These are phyloP conservation scores for Papilionanthe hybrid DNA, from an alignment of 116 monocot species.

Conservation along the genomic window DNA sequence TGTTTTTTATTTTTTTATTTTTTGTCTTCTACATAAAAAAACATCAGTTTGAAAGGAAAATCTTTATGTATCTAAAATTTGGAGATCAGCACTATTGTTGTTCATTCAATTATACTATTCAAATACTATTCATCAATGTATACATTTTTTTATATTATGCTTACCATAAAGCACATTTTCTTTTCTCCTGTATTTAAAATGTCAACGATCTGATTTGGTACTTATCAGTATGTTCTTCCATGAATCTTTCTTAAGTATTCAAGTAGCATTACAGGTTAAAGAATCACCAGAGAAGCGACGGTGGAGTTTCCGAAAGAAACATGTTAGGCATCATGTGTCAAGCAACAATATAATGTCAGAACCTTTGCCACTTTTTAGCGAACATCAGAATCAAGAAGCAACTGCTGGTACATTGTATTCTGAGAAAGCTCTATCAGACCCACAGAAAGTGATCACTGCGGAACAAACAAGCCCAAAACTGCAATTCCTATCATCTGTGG, in stretches of 20 bases:
- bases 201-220: background rate
- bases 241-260: background rate
- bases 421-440: conserved; percentile 19
- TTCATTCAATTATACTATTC: background rate
- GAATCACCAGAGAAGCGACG: conserved; percentile 20
- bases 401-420: conserved; percentile 9
- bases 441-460: conserved; percentile 16
- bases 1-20: too few relatives aligned
- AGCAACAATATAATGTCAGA: conserved; percentile 45
- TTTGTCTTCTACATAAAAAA: too few relatives aligned
- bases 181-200: background rate
- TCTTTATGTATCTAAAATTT: background rate
- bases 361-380: conserved; percentile 20
- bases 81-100: background rate
- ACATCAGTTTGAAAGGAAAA: too few relatives aligned
- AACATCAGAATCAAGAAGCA: conserved; percentile 25
- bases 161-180: background rate
- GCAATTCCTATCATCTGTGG: conserved; percentile 4
- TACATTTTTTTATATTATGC: background rate
- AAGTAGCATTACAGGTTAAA: conserved; percentile 18
- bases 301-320: conserved; percentile 36
- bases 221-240: background rate
- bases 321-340: conserved; percentile 43
- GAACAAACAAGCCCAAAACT: conserved; percentile 10
- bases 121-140: background rate